phyloP scores from a whole-genome alignment of 129 eudicot genomes.

The Oenanthe sinensis region DNA sequence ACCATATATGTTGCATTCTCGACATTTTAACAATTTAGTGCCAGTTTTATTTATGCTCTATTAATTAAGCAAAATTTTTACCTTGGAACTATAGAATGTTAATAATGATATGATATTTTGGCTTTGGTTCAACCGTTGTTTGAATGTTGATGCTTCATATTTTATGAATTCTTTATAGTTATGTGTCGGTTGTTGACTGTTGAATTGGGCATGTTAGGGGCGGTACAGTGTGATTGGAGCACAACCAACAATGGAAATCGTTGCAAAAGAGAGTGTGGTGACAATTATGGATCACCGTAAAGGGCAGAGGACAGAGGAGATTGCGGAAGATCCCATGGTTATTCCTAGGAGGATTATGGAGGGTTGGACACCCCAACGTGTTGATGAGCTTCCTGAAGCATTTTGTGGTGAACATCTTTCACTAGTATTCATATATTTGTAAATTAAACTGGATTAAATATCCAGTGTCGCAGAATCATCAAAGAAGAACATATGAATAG shows the following conservation, averaged over 20 bases:
- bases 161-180: background rate
- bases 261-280: conserved; percentile 88
- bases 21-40: no score
- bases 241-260: conserved; percentile 95
- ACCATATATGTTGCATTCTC: background rate
- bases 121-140: background rate
- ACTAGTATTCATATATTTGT: background rate
- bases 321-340: conserved; percentile 88
- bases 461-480: background rate
- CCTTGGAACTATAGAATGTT: background rate
- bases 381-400: conserved; percentile 91
- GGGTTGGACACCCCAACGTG: conserved; percentile 80
- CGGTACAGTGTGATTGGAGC: conserved; percentile 96
- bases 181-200: conserved; percentile 13
- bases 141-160: background rate
- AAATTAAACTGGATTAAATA: no score
- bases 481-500: background rate
- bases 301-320: conserved; percentile 60
- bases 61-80: background rate
- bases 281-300: conserved; percentile 80
- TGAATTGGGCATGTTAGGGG: conserved; percentile 52
- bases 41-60: no score
- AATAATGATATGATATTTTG: background rate
- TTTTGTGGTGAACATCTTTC: conserved; percentile 63
- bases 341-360: conserved; percentile 92